Percentiles rank a stretch among this genome's conserved stretches.
Evolutionary conservation across 2,329 filamentous ascomycete genomes (phyloP).

Genomic region (Cordyceps pruinosa): DNA sequence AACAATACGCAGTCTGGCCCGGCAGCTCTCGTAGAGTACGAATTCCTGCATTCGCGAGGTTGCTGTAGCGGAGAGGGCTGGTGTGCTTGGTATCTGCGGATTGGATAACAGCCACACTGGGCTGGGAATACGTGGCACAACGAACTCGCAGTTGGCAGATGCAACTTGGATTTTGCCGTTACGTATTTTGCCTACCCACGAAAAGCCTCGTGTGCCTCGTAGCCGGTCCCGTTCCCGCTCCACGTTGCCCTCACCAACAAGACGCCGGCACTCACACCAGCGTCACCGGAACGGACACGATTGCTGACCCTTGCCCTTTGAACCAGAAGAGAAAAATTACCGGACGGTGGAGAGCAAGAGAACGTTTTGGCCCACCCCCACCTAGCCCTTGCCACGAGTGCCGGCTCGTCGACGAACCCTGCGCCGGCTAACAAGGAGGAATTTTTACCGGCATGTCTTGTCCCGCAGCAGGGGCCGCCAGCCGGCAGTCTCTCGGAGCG

Average conservation of each 20-base stretch:
- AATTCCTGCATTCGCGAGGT: too few relatives aligned
- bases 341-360: not conserved
- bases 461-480: not conserved
- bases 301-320: not conserved
- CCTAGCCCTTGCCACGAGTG: not conserved
- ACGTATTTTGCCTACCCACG: not conserved
- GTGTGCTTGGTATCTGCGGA: too few relatives aligned
- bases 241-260: too few relatives aligned
- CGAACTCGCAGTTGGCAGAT: too few relatives aligned
- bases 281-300: too few relatives aligned
- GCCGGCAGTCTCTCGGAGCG: not conserved
- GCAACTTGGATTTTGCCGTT: too few relatives aligned
- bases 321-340: not conserved
- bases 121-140: too few relatives aligned
- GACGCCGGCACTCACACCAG: too few relatives aligned
- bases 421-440: not conserved
- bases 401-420: conserved; percentile 1
- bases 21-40: too few relatives aligned
- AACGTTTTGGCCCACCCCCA: conserved; percentile 11
- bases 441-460: not conserved
- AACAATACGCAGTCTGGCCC: not conserved
- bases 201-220: not conserved
- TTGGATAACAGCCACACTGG: too few relatives aligned
- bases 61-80: too few relatives aligned
- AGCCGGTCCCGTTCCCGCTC: too few relatives aligned